Evolutionary conservation across 495 filamentous ascomycete species (phyloP).

Genomic region (Podospora tetraspora): DNA sequence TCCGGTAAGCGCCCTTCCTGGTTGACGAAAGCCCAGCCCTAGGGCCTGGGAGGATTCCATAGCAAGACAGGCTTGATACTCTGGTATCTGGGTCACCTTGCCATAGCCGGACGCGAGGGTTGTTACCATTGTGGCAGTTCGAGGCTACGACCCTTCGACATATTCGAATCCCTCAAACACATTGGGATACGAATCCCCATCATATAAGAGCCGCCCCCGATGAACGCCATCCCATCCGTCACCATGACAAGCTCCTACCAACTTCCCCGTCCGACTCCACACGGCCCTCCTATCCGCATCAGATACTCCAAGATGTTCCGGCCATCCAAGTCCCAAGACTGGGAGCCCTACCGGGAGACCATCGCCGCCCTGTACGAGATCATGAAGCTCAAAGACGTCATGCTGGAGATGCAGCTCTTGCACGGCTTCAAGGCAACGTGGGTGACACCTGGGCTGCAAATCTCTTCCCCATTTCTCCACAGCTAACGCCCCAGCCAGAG

Average conservation of each 20-base stretch:
- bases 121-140: neutral
- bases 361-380: conserved; percentile 32
- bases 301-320: conserved; percentile 18
- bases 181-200: neutral
- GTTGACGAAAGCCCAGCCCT: neutral
- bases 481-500: conserved; percentile 9
- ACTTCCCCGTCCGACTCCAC: neutral
- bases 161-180: neutral
- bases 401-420: conserved; percentile 28
- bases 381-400: conserved; percentile 35
- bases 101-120: neutral
- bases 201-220: neutral
- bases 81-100: neutral
- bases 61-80: neutral
- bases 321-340: conserved; percentile 33
- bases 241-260: neutral
- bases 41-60: neutral
- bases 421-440: conserved; percentile 36
- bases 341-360: conserved; percentile 33
- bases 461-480: neutral
- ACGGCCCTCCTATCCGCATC: neutral
- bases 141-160: neutral
- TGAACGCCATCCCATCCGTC: neutral
- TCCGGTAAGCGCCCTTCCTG: neutral
- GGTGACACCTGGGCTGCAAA: neutral